Base-by-base conservation (phyloP, 345 rosid genomes). In the Citrus trifoliata region DNA sequence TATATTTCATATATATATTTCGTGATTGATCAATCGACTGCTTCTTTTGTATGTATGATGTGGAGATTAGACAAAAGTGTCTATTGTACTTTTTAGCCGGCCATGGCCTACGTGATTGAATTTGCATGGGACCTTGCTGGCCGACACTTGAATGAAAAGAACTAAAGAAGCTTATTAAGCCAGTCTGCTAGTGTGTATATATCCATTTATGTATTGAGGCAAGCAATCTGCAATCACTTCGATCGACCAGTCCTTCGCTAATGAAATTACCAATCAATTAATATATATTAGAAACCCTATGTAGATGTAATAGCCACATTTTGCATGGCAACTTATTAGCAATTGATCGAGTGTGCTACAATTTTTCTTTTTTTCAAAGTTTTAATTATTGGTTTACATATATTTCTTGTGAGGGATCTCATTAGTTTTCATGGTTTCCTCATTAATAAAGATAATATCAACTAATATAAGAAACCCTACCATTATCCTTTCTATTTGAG, bases 81-180 rank as follows among this genome's bases (percentile, higher is more conserved):
- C 7, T 0, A n/a, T 38, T 68, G 67, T 24, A 72, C 51, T 12
- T 14, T 37, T 67, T 30, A 63, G 81, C 67, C 82, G 79, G 75
- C 78, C 61, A 67, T 80, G 78, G 71, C 82, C 82, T 64, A 74
- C 77, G 46, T 68, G 73, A 71, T 28, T 70, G 48, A 73, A 32
- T 68, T 6, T 58, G 55, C 80, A 35, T 55, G 82, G 75, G 82
- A 32, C 80, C 70, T 6, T 63, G 60, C 70, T 60, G 69, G 82
- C 75, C 79, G 78, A 78, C 84, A 73, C 56, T 40, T 42, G 5
- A 37, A 13, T 22, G 46, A 66, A 19, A 28, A 18, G 33, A 33
- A 38, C 42, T 19, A 16, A 32, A 32, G 24, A 33, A 12, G 40
- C 58, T 1, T 53, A 38, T 38, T 38, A 53, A 16, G 58, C 51